Evolutionary conservation across 2,329 filamentous ascomycete genomes (phyloP).

Genomic region (Phoma sp.): DNA sequence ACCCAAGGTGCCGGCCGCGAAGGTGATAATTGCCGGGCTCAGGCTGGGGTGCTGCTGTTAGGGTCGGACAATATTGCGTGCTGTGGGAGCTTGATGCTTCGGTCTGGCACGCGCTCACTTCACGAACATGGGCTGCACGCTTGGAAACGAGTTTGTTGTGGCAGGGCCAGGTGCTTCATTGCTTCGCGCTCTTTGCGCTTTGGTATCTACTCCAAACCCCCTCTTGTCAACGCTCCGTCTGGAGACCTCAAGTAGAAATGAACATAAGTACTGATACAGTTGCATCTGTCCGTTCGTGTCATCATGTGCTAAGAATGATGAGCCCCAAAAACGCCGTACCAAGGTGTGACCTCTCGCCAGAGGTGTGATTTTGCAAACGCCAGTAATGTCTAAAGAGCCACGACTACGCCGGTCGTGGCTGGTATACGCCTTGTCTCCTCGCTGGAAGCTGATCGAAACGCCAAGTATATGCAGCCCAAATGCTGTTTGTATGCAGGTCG

Average conservation of each 20-base stretch:
- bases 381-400: conserved; percentile 32
- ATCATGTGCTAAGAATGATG: conserved; percentile 27
- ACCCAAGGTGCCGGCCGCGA: too few relatives aligned
- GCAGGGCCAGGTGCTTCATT: conserved; percentile 22
- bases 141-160: conserved; percentile 1
- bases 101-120: too few relatives aligned
- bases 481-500: conserved; percentile 42
- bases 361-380: conserved; percentile 33
- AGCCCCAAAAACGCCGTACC: conserved; percentile 27
- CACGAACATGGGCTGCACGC: background rate
- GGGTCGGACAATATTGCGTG: too few relatives aligned
- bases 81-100: too few relatives aligned
- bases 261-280: conserved; percentile 25
- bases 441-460: conserved; percentile 37
- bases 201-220: conserved; percentile 28
- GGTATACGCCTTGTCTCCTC: conserved; percentile 43
- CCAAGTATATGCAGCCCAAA: conserved; percentile 45
- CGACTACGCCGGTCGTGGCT: conserved; percentile 35
- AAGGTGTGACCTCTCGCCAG: conserved; percentile 25
- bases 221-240: conserved; percentile 9
- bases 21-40: too few relatives aligned
- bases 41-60: too few relatives aligned
- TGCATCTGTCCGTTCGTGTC: conserved; percentile 22
- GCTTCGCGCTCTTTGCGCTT: conserved; percentile 23
- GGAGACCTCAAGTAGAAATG: conserved; percentile 16